These are phyloP conservation scores for Cyathus striatus DNA, from an alignment of 768 basidiomycete genomes.

Conservation along the genomic window DNA sequence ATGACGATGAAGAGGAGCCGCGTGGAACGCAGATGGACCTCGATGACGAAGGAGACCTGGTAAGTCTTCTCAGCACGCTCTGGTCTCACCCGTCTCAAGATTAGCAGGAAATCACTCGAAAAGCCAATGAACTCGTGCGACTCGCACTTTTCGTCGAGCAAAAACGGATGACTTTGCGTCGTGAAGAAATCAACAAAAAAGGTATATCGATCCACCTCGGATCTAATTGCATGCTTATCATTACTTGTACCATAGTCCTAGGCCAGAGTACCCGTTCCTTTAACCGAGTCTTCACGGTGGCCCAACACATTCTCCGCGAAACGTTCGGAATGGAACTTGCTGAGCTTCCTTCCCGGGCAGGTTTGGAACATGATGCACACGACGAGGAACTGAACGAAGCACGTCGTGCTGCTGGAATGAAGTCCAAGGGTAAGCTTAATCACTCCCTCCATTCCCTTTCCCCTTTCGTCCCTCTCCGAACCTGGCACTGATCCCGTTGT, in stretches of 20 bases:
- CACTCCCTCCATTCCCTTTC: not conserved
- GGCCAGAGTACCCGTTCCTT: constrained; percentile 49
- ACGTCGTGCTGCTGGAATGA: constrained; percentile 48
- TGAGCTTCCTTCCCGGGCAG: constrained; percentile 64
- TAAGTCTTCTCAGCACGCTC: not conserved
- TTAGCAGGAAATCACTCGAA: constrained; percentile 55
- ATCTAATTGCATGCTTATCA: not conserved
- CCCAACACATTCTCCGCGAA: constrained; percentile 57
- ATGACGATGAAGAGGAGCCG: constrained; percentile 29
- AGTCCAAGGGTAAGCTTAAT: constrained; percentile 69
- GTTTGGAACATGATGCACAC: constrained; percentile 41
- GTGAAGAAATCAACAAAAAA: constrained; percentile 88
- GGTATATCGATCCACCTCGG: constrained; percentile 31
- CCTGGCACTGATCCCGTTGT: too few species aligned
- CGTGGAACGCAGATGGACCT: constrained; percentile 15
- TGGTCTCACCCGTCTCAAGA: not conserved
- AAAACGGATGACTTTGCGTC: constrained; percentile 55
- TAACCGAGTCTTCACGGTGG: constrained; percentile 53
- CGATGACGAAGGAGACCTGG: not conserved
- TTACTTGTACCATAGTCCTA: constrained; percentile 19
- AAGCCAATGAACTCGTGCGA: constrained; percentile 69
- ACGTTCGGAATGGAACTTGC: constrained; percentile 84
- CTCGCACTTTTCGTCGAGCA: constrained; percentile 81
- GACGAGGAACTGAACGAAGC: constrained; percentile 43
- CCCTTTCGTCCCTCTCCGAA: too few species aligned